Evolutionary conservation across 140 eudicot species (phyloP).

Genomic region (Stevia rebaudiana): DNA sequence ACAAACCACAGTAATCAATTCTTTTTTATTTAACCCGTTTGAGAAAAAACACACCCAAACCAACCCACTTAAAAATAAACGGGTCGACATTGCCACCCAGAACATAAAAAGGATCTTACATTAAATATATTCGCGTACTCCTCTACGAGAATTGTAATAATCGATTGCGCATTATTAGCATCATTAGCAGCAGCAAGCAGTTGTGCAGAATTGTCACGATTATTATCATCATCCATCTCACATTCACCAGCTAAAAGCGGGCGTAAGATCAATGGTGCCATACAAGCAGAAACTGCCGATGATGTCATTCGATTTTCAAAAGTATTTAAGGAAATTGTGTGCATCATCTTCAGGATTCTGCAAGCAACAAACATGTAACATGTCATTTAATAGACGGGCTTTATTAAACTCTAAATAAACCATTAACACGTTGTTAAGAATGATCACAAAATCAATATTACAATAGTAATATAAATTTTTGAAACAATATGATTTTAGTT

Average conservation of each 20-base stretch:
- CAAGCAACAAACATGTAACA: conserved; percentile 8
- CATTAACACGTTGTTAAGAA: not conserved
- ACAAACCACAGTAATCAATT: too few species aligned
- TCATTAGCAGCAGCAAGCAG: conserved; percentile 99
- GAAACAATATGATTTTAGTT: too few species aligned
- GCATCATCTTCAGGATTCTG: conserved; percentile 96
- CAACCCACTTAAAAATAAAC: not conserved
- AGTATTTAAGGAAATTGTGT: conserved; percentile 60
- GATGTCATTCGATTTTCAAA: conserved; percentile 84
- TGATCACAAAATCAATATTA: too few species aligned
- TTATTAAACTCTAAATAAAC: not conserved
- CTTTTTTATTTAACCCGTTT: not conserved
- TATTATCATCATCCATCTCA: conserved; percentile 71
- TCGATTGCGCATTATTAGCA: conserved; percentile 92
- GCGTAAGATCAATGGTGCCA: conserved; percentile 95
- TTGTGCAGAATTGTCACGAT: conserved; percentile 87
- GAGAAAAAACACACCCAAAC: not conserved
- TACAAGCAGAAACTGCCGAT: conserved; percentile 95
- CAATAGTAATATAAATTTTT: too few species aligned
- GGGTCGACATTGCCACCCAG: not conserved
- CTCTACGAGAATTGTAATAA: conserved; percentile 73
- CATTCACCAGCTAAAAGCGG: conserved; percentile 97
- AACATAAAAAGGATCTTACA: conserved; percentile 40
- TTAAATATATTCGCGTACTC: conserved; percentile 78
- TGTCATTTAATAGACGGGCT: too few species aligned